These are phyloP conservation scores for Penicillium turbatum DNA, from an alignment of 495 filamentous ascomycete species.

Conservation along the genomic window DNA sequence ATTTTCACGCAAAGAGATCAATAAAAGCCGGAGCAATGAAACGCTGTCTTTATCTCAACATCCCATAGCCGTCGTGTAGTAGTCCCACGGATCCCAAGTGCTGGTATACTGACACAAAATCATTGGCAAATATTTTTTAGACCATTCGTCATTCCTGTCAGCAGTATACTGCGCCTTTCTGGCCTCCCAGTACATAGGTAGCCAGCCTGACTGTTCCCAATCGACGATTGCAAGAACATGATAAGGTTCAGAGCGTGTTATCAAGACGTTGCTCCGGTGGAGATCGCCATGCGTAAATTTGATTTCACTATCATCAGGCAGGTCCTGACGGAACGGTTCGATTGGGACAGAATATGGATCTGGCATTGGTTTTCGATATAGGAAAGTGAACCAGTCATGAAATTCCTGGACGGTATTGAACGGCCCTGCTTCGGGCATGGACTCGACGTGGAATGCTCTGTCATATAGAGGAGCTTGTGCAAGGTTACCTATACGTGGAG, in stretches of 20 bases:
- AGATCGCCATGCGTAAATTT: conserved; percentile 42
- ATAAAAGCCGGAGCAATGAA: background rate
- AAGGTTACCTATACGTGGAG: conserved; percentile 18
- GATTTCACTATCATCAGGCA: conserved; percentile 11
- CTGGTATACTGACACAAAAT: conserved; percentile 23
- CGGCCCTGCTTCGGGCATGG: conserved; percentile 28
- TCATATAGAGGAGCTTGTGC: conserved; percentile 20
- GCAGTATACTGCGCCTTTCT: conserved; percentile 38
- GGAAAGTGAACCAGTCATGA: conserved; percentile 30
- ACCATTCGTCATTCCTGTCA: conserved; percentile 23
- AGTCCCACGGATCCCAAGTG: conserved; percentile 31
- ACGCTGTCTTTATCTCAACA: conserved; percentile 12
- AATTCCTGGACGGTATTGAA: conserved; percentile 25
- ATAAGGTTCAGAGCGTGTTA: conserved; percentile 17
- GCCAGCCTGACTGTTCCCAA: conserved; percentile 49
- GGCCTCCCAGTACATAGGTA: conserved; percentile 46
- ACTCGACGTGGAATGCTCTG: conserved; percentile 22
- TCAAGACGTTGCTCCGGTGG: conserved; percentile 32
- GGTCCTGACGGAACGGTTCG: conserved; percentile 23
- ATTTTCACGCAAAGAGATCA: too few relatives aligned
- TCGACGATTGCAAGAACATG: conserved; percentile 38
- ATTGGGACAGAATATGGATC: conserved; percentile 29
- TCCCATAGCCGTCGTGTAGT: conserved; percentile 27
- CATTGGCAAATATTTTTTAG: conserved; percentile 24
- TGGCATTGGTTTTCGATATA: conserved; percentile 23